Evolutionary conservation across 176 grass and related monocot species (phyloP).

Genomic region (Secale cereale): DNA sequence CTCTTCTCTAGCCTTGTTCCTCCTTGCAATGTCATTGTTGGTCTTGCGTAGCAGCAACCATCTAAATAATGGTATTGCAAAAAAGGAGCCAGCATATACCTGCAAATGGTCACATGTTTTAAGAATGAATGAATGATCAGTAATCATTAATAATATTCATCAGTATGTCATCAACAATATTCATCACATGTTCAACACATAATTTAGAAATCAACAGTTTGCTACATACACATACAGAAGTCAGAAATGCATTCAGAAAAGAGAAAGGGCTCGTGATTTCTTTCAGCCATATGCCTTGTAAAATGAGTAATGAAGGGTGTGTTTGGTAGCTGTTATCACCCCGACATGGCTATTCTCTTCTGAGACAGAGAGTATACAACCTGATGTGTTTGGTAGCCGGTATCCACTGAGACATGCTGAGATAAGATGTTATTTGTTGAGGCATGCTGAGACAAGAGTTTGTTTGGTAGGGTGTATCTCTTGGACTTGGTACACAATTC

Average conservation of each 20-base stretch:
- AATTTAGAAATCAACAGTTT: conserved; percentile 10
- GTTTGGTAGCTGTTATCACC: background rate
- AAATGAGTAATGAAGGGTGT: background rate
- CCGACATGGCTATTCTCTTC: background rate
- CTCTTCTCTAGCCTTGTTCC: conserved; percentile 75
- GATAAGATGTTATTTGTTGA: background rate
- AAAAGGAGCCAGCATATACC: conserved; percentile 94
- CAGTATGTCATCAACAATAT: conserved; percentile 27
- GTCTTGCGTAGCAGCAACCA: conserved; percentile 72
- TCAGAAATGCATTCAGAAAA: background rate
- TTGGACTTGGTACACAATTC: background rate
- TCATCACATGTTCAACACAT: background rate
- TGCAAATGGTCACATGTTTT: conserved; percentile 32
- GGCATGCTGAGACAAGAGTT: background rate
- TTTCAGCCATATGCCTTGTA: background rate
- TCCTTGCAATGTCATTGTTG: conserved; percentile 66
- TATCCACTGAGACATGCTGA: background rate
- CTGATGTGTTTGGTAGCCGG: background rate
- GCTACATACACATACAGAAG: conserved; percentile 20
- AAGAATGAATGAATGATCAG: background rate
- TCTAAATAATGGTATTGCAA: conserved; percentile 81
- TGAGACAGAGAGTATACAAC: background rate
- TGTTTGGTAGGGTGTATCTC: background rate
- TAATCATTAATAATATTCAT: background rate
- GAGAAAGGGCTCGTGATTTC: conserved; percentile 12